Percentiles rank a stretch among this genome's conserved stretches.
Conservation (phyloP, 306 rosid species). For the Cicer judaicum region DNA sequence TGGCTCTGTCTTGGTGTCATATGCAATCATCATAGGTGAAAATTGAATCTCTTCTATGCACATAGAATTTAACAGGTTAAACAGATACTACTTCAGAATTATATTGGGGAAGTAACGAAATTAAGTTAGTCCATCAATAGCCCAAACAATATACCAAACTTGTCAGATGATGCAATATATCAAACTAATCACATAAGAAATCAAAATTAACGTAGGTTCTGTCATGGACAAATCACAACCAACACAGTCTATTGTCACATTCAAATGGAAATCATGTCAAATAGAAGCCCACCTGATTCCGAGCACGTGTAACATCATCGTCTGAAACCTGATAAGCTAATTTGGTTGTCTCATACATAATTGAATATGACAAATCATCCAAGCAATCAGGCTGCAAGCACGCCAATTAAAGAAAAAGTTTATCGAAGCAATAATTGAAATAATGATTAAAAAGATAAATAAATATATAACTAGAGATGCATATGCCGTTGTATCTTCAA, state of each 20-base stretch:
- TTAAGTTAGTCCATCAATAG: not conserved
- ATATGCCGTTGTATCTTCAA: not conserved
- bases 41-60: not conserved
- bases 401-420: slow-evolving; percentile 3
- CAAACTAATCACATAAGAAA: not conserved
- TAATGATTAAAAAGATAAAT: not conserved
- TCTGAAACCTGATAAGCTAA: slow-evolving; percentile 79
- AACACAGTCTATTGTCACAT: slow-evolving; percentile 14
- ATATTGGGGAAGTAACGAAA: not conserved
- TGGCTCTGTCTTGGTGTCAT: not conserved
- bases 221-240: not conserved
- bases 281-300: slow-evolving; percentile 76
- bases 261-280: not conserved
- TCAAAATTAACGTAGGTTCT: slow-evolving; percentile 8
- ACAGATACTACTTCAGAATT: slow-evolving; percentile 23
- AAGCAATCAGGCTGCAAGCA: slow-evolving; percentile 66
- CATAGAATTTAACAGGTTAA: not conserved
- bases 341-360: slow-evolving; percentile 83
- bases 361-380: slow-evolving; percentile 78
- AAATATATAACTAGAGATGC: not conserved
- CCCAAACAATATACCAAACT: too few relatives aligned
- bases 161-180: too few relatives aligned
- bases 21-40: slow-evolving; percentile 6
- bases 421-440: not conserved
- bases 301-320: slow-evolving; percentile 79